phyloP scores from a whole-genome alignment of 352 stramenopile genomes.

The Phytopythium chamaehyphon region DNA sequence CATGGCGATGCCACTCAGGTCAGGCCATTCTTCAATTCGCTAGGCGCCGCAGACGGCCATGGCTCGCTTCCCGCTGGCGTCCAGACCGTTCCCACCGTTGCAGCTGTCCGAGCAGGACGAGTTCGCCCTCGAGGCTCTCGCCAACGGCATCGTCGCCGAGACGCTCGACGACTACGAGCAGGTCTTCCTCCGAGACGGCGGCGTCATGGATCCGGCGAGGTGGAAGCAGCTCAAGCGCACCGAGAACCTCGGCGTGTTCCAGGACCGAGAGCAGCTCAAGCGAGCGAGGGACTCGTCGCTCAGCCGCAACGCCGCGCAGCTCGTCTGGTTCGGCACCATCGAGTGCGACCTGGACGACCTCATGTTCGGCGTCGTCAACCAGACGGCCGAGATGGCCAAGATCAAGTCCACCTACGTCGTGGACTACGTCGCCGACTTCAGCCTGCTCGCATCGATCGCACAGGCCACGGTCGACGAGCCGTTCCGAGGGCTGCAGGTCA shows the following conservation, averaged over 20 bases:
- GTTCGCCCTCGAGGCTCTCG: slow-evolving; percentile 9
- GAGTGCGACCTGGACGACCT: slow-evolving; percentile 16
- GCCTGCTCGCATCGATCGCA: slow-evolving; percentile 8
- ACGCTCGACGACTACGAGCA: slow-evolving; percentile 26
- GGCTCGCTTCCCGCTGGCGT: slow-evolving; percentile 11
- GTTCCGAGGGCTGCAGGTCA: slow-evolving; percentile 11
- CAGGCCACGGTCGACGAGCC: slow-evolving; percentile 4
- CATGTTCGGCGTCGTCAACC: slow-evolving; percentile 22
- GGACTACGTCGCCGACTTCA: slow-evolving; percentile 16
- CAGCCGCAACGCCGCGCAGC: slow-evolving; percentile 10
- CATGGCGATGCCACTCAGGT: too few species aligned
- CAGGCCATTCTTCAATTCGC: too few species aligned
- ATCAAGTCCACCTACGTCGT: slow-evolving; percentile 17
- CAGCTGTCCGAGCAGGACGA: slow-evolving; percentile 9
- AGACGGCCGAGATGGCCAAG: slow-evolving; percentile 13
- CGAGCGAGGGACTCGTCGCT: slow-evolving; percentile 4
- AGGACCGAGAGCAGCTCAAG: slow-evolving; percentile 9
- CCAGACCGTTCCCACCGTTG: slow-evolving; percentile 14
- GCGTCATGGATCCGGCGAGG: slow-evolving; percentile 15
- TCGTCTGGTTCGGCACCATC: slow-evolving; percentile 13
- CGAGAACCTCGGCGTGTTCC: slow-evolving; percentile 25
- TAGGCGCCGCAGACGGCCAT: neutral
- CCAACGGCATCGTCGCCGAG: slow-evolving; percentile 16
- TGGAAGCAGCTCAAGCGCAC: slow-evolving; percentile 23
- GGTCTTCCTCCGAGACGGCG: slow-evolving; percentile 13